These are phyloP conservation scores for Plantago coronopus DNA, from an alignment of 305 asterid species.

Conservation along the genomic window DNA sequence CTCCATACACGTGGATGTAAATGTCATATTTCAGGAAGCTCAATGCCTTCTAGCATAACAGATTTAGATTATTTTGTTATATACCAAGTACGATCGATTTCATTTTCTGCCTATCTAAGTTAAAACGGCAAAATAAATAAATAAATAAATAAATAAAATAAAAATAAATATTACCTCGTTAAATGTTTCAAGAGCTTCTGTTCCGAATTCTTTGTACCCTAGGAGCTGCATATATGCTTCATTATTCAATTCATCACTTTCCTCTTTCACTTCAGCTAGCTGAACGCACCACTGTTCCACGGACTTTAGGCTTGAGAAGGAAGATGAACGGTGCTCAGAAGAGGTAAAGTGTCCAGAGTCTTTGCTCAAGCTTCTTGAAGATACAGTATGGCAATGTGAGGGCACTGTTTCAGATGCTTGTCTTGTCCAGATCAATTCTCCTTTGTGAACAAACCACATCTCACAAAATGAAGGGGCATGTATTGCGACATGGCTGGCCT, in stretches of 20 bases:
- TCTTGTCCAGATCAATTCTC: constrained; percentile 65
- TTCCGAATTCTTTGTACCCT: constrained; percentile 42
- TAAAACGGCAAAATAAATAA: neutral
- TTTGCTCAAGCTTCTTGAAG: constrained; percentile 24
- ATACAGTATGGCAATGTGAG: constrained; percentile 15
- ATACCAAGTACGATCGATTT: neutral
- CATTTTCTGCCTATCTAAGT: neutral
- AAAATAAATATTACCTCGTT: constrained; percentile 36
- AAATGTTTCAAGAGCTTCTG: constrained; percentile 43
- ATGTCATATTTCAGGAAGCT: neutral
- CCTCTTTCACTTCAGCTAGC: constrained; percentile 34
- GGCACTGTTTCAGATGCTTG: constrained; percentile 31
- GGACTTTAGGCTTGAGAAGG: constrained; percentile 15
- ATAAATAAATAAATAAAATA: too few relatives aligned
- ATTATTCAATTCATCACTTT: constrained; percentile 38
- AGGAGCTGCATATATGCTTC: constrained; percentile 41
- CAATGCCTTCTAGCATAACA: neutral
- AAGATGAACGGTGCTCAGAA: constrained; percentile 3
- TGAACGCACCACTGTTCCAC: constrained; percentile 40
- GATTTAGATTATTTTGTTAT: neutral
- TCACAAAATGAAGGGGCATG: constrained; percentile 65
- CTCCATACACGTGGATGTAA: too few relatives aligned
- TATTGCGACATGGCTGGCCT: constrained; percentile 60
- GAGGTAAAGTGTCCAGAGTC: constrained; percentile 3
- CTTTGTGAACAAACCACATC: constrained; percentile 68